Evolutionary conservation across 306 rosid genomes (phyloP).

Genomic region (Aeschynomene evenia): DNA sequence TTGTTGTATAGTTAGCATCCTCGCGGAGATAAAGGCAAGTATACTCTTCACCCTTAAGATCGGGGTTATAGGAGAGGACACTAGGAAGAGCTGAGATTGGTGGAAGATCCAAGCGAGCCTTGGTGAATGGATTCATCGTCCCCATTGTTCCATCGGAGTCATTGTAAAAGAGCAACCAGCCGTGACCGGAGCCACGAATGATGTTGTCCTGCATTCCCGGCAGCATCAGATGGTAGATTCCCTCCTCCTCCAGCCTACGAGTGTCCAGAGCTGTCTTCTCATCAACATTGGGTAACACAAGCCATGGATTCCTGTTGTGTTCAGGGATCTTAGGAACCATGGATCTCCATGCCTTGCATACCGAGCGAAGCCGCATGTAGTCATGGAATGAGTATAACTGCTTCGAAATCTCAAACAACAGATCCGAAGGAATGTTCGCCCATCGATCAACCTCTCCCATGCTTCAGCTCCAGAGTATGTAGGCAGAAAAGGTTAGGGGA

Average conservation of each 20-base stretch:
- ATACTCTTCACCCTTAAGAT: no score
- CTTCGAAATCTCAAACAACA: background rate
- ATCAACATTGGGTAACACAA: background rate
- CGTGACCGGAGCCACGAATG: background rate
- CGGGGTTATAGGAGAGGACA: no score
- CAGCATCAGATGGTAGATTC: background rate
- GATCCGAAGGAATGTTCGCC: background rate
- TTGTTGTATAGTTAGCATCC: no score
- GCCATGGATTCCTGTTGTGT: background rate
- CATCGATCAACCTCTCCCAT: background rate
- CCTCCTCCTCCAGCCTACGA: background rate
- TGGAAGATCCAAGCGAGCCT: background rate
- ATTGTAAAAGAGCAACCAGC: background rate
- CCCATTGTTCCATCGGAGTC: background rate
- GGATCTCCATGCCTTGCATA: background rate
- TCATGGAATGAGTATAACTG: background rate
- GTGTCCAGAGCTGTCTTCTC: no score
- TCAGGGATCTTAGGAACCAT: background rate
- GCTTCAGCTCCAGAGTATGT: no score
- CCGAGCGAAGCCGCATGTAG: background rate
- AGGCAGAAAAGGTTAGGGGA: no score
- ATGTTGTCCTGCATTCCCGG: background rate
- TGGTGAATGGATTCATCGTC: background rate
- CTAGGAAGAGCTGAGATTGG: background rate
- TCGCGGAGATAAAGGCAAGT: no score